These are phyloP conservation scores for Flaveria sonorensis DNA, from an alignment of 129 eudicot species.

Conservation along the genomic window DNA sequence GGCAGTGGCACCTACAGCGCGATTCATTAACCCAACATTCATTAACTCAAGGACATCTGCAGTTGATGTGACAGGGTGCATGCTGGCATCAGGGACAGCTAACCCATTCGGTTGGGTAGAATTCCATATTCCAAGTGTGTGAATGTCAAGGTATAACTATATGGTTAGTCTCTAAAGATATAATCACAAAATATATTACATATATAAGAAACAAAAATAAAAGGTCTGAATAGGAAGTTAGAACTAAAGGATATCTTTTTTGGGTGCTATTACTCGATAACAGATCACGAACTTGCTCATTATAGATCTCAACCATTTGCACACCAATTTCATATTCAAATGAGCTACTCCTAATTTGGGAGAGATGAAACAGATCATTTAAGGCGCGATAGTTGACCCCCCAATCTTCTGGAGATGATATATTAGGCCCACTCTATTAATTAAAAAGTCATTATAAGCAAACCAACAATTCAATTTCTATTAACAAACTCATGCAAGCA, in stretches of 20 bases:
- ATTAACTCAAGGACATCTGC: constrained; percentile 71
- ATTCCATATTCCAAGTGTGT: constrained; percentile 85
- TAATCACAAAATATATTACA: background rate
- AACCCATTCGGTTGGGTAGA: constrained; percentile 84
- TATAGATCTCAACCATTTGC: constrained; percentile 91
- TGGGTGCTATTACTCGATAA: constrained; percentile 49
- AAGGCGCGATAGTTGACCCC: constrained; percentile 92
- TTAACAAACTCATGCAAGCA: background rate
- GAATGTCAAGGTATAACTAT: constrained; percentile 64
- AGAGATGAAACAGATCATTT: constrained; percentile 72
- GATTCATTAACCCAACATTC: constrained; percentile 76
- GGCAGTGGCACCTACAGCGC: constrained; percentile 95
- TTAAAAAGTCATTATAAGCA: background rate
- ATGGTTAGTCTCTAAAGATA: background rate
- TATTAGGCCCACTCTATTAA: constrained; percentile 66
- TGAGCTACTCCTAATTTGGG: constrained; percentile 68
- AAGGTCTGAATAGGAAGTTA: constrained; percentile 7
- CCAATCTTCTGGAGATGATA: constrained; percentile 69
- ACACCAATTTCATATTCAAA: constrained; percentile 74
- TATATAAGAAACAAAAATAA: background rate
- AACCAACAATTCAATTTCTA: background rate
- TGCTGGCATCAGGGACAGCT: constrained; percentile 93
- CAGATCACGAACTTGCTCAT: constrained; percentile 88
- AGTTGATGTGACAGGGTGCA: constrained; percentile 81
- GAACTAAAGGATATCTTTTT: constrained; percentile 74